These are phyloP conservation scores for Cryptococcus jaspeensis DNA, from an alignment of 1,284 basidiomycete species.

Conservation along the genomic window DNA sequence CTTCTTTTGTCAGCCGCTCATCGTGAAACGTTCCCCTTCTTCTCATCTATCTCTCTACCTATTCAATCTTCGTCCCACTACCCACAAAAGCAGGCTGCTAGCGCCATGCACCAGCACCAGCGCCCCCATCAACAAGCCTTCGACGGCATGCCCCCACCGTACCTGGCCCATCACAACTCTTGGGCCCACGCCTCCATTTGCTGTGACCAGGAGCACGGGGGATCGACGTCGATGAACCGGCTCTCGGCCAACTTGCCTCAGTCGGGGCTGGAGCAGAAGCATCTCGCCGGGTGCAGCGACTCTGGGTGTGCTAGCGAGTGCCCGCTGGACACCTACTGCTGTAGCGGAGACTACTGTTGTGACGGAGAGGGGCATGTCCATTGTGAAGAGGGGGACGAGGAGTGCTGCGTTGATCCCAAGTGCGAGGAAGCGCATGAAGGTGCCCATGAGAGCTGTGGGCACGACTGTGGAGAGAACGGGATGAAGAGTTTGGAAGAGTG, in stretches of 20 bases:
- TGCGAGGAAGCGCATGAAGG: conserved; percentile 16
- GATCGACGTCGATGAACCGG: conserved; percentile 23
- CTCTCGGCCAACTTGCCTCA: neutral
- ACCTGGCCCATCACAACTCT: conserved; percentile 17
- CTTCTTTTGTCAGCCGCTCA: no score
- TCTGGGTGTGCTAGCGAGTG: conserved; percentile 5
- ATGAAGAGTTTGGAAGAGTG: conserved; percentile 29
- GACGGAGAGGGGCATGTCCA: neutral
- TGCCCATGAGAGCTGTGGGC: conserved; percentile 1
- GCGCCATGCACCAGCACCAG: no score
- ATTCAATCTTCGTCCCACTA: no score
- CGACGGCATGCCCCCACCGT: neutral
- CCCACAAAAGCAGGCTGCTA: no score
- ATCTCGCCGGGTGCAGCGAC: neutral
- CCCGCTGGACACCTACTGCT: conserved; percentile 18
- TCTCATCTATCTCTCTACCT: no score
- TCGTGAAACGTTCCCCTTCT: no score
- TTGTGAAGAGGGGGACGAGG: conserved; percentile 12
- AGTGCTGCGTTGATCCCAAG: conserved; percentile 18
- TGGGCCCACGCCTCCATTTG: conserved; percentile 42
- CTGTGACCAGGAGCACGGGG: conserved; percentile 42
- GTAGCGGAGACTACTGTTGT: conserved; percentile 17
- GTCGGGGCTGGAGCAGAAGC: neutral
- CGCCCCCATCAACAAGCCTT: no score
- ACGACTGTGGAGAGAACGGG: conserved; percentile 5